Evolutionary conservation across 2,329 filamentous ascomycete genomes (phyloP).

Genomic region (Arthrobotrys musiformis): DNA sequence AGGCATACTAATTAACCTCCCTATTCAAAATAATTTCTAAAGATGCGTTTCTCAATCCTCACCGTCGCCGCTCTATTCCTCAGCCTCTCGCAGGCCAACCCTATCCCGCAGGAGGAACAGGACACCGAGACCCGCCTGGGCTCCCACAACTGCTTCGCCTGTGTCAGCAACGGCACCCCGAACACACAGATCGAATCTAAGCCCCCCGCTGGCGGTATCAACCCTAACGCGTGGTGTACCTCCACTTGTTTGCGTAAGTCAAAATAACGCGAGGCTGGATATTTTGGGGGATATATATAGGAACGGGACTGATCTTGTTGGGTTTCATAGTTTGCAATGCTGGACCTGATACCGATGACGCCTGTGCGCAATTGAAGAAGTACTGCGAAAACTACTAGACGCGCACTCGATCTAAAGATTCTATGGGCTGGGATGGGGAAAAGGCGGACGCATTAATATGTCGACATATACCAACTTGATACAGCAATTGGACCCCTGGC

Average conservation of each 20-base stretch:
- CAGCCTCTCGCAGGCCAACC: background rate
- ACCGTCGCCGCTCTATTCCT: background rate
- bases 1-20: too few relatives aligned
- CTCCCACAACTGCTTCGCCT: background rate
- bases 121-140: background rate
- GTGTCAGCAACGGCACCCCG: background rate
- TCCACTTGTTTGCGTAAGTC: conserved; percentile 13
- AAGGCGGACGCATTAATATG: background rate
- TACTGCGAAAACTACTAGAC: background rate
- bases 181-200: background rate
- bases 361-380: background rate
- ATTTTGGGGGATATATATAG: background rate
- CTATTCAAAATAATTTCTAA: background rate
- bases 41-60: conserved; percentile 2
- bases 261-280: background rate
- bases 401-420: background rate
- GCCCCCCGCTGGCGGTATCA: background rate
- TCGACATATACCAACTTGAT: background rate
- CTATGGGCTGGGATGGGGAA: background rate
- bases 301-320: background rate
- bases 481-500: too few relatives aligned
- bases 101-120: background rate
- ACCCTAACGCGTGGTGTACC: background rate
- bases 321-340: background rate
- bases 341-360: background rate